phyloP scores from a whole-genome alignment of 169 alveolate species.

The Eimeria sp. region DNA sequence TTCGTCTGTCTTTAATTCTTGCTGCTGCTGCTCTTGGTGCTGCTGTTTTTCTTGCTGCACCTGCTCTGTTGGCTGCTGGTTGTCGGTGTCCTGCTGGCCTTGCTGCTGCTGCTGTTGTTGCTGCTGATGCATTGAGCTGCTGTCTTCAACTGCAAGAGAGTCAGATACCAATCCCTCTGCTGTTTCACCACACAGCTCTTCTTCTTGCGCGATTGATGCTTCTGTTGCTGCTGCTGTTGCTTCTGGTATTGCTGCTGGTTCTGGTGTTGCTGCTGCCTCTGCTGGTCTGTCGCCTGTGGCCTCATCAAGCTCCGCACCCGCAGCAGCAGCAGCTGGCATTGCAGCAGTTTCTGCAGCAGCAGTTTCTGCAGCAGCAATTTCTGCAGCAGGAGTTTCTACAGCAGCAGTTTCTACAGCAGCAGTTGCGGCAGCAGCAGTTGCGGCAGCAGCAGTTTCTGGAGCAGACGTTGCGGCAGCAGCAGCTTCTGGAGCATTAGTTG shows the following conservation, averaged over 20 bases:
- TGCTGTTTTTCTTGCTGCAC: not conserved
- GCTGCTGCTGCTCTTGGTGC: no score
- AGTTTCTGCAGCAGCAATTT: no score
- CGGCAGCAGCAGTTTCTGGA: no score
- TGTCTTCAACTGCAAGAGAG: not conserved
- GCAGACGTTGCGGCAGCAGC: not conserved
- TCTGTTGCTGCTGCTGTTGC: not conserved
- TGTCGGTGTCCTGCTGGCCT: not conserved
- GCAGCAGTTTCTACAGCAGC: no score
- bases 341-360: no score
- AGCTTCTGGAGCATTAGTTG: no score
- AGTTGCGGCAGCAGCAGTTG: no score
- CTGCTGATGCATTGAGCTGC: not conserved
- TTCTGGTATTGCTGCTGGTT: not conserved
- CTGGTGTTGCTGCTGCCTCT: constrained; percentile 1
- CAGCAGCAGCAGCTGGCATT: no score
- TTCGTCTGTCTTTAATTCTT: not conserved
- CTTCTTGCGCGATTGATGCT: not conserved
- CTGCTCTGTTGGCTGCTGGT: not conserved
- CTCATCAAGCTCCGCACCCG: no score
- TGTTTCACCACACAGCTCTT: not conserved
- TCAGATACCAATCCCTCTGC: not conserved
- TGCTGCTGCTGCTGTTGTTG: constrained; percentile 15
- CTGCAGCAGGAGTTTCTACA: no score
- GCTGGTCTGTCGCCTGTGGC: not conserved